phyloP scores from a whole-genome alignment of 2,329 filamentous ascomycete species.

The Pseudogymnoascus pannorum region DNA sequence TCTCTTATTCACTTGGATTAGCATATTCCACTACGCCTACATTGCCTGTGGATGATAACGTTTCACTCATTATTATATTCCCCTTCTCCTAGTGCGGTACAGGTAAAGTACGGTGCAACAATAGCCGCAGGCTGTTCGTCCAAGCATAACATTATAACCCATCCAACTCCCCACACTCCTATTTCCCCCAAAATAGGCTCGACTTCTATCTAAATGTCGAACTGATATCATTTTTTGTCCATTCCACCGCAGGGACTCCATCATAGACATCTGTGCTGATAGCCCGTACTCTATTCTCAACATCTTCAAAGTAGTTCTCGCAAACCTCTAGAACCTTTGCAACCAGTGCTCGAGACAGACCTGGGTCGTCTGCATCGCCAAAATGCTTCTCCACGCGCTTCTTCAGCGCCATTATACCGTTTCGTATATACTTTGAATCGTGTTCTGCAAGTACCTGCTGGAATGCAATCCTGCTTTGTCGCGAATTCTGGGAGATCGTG shows the following conservation, averaged over 20 bases:
- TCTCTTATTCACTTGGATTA: neutral
- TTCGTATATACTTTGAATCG: slow-evolving; percentile 77
- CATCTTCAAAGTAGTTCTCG: slow-evolving; percentile 54
- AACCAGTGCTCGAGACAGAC: slow-evolving; percentile 42
- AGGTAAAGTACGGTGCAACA: neutral
- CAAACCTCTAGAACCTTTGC: slow-evolving; percentile 52
- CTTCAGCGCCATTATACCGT: slow-evolving; percentile 81
- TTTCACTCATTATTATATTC: neutral
- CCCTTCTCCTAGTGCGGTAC: neutral
- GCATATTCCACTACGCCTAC: neutral
- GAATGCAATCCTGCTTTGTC: slow-evolving; percentile 73
- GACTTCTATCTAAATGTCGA: slow-evolving; percentile 39
- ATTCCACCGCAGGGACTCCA: slow-evolving; percentile 58
- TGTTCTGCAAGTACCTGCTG: slow-evolving; percentile 78
- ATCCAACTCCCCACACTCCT: neutral
- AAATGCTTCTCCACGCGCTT: slow-evolving; percentile 98
- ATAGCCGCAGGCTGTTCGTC: neutral
- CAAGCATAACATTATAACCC: slow-evolving; percentile 5
- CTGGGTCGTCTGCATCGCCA: slow-evolving; percentile 74
- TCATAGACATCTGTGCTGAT: slow-evolving; percentile 58
- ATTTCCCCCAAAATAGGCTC: neutral
- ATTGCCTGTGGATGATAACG: neutral
- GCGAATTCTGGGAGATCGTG: slow-evolving; percentile 69
- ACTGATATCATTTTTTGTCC: slow-evolving; percentile 58
- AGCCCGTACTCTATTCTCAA: slow-evolving; percentile 52